phyloP scores from a whole-genome alignment of 352 stramenopile genomes.

The Phytophthora fragariaefolia region DNA sequence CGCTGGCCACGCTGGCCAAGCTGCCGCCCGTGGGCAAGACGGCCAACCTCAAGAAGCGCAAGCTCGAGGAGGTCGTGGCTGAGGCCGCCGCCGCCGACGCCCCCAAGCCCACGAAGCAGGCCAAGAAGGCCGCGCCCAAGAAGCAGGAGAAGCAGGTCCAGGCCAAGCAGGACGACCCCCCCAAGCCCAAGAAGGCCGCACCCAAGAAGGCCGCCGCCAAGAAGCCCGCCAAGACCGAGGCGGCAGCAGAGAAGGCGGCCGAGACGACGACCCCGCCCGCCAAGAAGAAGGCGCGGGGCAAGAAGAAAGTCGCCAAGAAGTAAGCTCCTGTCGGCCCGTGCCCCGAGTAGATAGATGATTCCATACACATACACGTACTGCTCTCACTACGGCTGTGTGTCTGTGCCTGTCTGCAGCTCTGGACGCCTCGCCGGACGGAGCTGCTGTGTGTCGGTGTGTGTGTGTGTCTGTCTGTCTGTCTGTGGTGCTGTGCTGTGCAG shows the following conservation, averaged over 20 bases:
- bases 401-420: neutral
- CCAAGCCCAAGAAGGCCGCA: constrained; percentile 35
- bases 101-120: constrained; percentile 31
- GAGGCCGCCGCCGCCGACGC: constrained; percentile 19
- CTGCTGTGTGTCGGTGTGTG: too few relatives aligned
- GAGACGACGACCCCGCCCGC: constrained; percentile 15
- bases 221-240: constrained; percentile 12
- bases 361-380: constrained; percentile 43
- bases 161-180: constrained; percentile 21
- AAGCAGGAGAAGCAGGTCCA: constrained; percentile 20
- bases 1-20: constrained; percentile 65
- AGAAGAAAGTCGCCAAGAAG: constrained; percentile 43
- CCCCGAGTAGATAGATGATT: constrained; percentile 44
- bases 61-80: constrained; percentile 59
- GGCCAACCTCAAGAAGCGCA: constrained; percentile 65
- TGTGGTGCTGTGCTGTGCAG: neutral
- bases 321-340: constrained; percentile 24
- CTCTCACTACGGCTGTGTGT: constrained; percentile 2
- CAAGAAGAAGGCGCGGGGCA: constrained; percentile 24
- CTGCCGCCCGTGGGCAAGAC: constrained; percentile 63
- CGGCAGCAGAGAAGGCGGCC: constrained; percentile 10
- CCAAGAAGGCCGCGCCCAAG: constrained; percentile 26
- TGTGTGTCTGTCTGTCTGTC: neutral
- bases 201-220: constrained; percentile 46
- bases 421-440: neutral